A percentile compares a stretch with the other conserved stretches of the same genome.
Evolutionary conservation across 2,329 filamentous ascomycete species (phyloP).

Genomic region (Pseudomassariella vexata): DNA sequence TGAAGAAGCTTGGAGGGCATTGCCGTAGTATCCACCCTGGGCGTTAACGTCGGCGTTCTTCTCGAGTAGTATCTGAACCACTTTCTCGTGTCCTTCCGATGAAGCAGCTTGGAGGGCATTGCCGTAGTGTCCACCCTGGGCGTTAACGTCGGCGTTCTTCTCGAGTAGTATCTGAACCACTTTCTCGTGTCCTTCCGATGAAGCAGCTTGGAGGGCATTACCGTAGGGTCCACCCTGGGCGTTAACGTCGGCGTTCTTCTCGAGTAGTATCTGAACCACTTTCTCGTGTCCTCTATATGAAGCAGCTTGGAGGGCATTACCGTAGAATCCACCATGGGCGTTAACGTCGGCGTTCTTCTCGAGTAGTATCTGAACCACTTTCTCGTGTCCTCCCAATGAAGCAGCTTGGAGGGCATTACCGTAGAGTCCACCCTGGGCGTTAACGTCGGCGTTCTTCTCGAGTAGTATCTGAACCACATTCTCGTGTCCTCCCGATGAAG

Average conservation of each 20-base stretch:
- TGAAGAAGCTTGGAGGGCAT: conserved; percentile 11
- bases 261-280: conserved; percentile 10
- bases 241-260: conserved; percentile 9
- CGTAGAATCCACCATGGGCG: too few species aligned
- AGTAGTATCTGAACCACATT: conserved; percentile 12
- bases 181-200: not conserved
- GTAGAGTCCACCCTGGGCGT: conserved; percentile 3
- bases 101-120: conserved; percentile 8
- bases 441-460: conserved; percentile 14
- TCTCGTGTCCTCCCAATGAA: conserved; percentile 5
- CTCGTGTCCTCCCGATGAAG: conserved; percentile 9
- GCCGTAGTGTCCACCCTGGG: conserved; percentile 2
- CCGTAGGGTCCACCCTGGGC: conserved; percentile 8
- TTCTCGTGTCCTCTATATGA: too few species aligned
- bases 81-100: conserved; percentile 2
- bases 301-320: too few species aligned
- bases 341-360: too few species aligned
- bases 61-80: conserved; percentile 16
- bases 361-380: too few species aligned
- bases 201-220: conserved; percentile 14
- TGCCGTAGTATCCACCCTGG: conserved; percentile 8
- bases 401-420: conserved; percentile 11
- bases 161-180: conserved; percentile 9
- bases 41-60: conserved; percentile 13
- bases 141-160: conserved; percentile 13